These are phyloP conservation scores for Pleurotus giganteus DNA, from an alignment of 768 basidiomycete species.

Conservation along the genomic window DNA sequence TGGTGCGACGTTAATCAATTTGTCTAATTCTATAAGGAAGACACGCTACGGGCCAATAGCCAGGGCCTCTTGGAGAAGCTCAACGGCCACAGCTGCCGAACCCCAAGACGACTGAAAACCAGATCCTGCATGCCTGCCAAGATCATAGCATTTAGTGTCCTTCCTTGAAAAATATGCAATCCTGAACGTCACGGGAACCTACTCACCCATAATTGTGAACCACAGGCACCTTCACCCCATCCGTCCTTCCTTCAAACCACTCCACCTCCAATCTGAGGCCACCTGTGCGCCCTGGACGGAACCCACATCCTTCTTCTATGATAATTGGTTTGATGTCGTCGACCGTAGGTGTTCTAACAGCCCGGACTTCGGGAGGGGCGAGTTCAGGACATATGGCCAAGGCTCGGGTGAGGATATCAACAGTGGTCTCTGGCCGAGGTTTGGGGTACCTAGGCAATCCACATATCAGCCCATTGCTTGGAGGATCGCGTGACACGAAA, in stretches of 20 bases:
- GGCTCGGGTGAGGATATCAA: constrained; percentile 51
- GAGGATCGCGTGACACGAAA: background rate
- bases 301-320: constrained; percentile 53
- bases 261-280: constrained; percentile 62
- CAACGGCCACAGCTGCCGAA: constrained; percentile 17
- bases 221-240: constrained; percentile 35
- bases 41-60: background rate
- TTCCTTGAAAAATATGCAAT: background rate
- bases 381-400: constrained; percentile 56
- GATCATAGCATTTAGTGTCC: background rate
- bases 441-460: constrained; percentile 52
- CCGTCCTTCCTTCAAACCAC: constrained; percentile 29
- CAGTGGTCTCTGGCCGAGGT: constrained; percentile 61
- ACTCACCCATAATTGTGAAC: constrained; percentile 34
- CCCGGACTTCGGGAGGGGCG: constrained; percentile 51
- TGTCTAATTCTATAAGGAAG: too few species aligned
- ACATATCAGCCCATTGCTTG: too few species aligned
- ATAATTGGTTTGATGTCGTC: constrained; percentile 49
- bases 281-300: constrained; percentile 67
- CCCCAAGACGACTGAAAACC: constrained; percentile 17
- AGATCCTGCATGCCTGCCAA: constrained; percentile 14
- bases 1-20: too few species aligned
- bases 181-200: background rate
- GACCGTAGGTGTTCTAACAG: constrained; percentile 41
- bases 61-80: constrained; percentile 21